phyloP scores from a whole-genome alignment of 2,329 filamentous ascomycete species.

The Cercospora sp. region DNA sequence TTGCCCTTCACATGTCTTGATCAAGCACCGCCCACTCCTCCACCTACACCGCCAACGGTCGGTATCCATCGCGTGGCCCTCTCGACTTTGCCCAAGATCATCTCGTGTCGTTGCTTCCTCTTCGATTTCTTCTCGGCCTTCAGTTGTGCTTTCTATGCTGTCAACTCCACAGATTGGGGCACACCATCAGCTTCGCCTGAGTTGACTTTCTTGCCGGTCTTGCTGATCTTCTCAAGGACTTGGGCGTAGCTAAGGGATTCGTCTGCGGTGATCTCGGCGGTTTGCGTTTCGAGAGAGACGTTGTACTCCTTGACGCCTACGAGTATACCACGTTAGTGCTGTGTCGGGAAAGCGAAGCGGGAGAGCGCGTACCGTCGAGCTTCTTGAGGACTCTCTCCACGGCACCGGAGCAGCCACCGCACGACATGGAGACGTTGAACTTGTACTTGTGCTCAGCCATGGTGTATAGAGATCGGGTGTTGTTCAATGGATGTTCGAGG shows the following conservation, averaged over 20 bases:
- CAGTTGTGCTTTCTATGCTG: conserved; percentile 4
- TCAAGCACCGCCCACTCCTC: neutral
- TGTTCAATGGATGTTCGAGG: neutral
- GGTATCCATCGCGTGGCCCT: neutral
- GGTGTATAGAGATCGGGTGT: conserved; percentile 32
- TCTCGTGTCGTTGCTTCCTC: neutral
- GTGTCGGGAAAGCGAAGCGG: neutral
- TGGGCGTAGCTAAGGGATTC: conserved; percentile 72
- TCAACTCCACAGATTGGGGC: conserved; percentile 34
- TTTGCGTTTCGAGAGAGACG: conserved; percentile 83
- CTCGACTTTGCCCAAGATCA: neutral
- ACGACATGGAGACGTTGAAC: conserved; percentile 93
- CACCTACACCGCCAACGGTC: neutral
- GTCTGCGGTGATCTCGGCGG: conserved; percentile 72
- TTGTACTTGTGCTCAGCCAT: conserved; percentile 90
- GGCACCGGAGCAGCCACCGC: conserved; percentile 93
- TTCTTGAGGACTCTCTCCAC: conserved; percentile 90
- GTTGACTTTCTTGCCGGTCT: conserved; percentile 92
- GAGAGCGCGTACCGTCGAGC: conserved; percentile 38
- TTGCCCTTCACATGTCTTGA: neutral
- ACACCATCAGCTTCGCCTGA: conserved; percentile 70
- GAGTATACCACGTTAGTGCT: neutral
- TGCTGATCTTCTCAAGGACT: conserved; percentile 84
- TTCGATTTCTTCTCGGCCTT: neutral
- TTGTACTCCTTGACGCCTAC: conserved; percentile 83